These are phyloP conservation scores for Celoporthe dispersa DNA, from an alignment of 2,329 filamentous ascomycete species.

Conservation along the genomic window DNA sequence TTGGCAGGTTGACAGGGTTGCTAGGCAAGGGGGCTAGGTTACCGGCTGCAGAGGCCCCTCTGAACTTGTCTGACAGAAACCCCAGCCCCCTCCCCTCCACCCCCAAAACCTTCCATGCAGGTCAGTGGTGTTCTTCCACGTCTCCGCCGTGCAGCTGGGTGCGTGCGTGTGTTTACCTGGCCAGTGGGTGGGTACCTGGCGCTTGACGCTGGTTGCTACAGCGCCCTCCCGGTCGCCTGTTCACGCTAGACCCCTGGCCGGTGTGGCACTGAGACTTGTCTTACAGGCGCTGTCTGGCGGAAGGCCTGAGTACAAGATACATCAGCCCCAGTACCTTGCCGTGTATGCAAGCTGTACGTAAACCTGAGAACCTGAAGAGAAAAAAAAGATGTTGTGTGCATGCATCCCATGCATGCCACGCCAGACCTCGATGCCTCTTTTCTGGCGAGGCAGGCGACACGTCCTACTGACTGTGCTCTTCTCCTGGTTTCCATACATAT, in stretches of 20 bases:
- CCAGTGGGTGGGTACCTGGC: neutral
- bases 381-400: neutral
- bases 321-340: neutral
- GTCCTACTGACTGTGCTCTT: neutral
- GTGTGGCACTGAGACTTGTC: constrained; percentile 4
- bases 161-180: neutral
- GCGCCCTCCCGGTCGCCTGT: constrained; percentile 6
- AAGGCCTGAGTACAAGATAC: neutral
- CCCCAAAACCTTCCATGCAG: neutral
- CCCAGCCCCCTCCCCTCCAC: neutral
- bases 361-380: neutral
- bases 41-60: neutral
- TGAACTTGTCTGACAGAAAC: neutral
- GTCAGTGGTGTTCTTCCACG: constrained; percentile 6
- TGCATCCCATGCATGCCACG: neutral
- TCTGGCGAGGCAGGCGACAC: neutral
- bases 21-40: neutral
- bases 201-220: constrained; percentile 8
- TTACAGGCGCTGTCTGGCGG: neutral
- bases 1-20: constrained; percentile 1
- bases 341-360: constrained; percentile 2
- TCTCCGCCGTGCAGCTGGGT: constrained; percentile 6
- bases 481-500: neutral
- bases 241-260: neutral
- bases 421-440: neutral